Conservation (phyloP, 176 grass and related monocot genomes). For the Melocanna baccifera region DNA sequence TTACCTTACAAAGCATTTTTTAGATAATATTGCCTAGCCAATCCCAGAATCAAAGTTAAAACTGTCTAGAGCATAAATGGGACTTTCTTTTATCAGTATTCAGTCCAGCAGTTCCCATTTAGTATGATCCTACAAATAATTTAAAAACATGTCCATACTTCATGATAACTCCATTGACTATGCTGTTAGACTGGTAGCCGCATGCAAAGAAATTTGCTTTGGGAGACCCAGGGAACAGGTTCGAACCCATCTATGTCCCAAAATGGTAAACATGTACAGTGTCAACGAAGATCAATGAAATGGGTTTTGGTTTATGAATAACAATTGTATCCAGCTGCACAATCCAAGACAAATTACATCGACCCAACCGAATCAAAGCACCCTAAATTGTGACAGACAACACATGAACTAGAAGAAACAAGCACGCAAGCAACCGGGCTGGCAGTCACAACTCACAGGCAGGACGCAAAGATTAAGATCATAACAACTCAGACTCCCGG, state of each 20-base stretch:
- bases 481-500: slow-evolving; percentile 93
- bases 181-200: too few species aligned
- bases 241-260: background rate
- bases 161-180: background rate
- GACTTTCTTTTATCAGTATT: background rate
- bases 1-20: background rate
- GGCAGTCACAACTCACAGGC: slow-evolving; percentile 47
- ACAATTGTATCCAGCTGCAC: background rate
- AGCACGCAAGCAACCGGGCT: slow-evolving; percentile 16
- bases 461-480: slow-evolving; percentile 54
- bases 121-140: background rate
- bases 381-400: background rate
- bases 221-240: background rate
- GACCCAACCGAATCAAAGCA: background rate
- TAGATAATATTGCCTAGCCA: background rate
- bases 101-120: background rate
- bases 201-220: background rate
- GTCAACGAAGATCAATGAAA: background rate
- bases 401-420: slow-evolving; percentile 5
- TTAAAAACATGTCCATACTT: background rate
- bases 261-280: background rate
- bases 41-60: background rate
- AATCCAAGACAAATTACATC: background rate
- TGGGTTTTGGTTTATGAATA: background rate
- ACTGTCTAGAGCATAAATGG: background rate